Evolutionary conservation across 768 basidiomycete genomes (phyloP).

Genomic region (Macrolepiota dolichaula): DNA sequence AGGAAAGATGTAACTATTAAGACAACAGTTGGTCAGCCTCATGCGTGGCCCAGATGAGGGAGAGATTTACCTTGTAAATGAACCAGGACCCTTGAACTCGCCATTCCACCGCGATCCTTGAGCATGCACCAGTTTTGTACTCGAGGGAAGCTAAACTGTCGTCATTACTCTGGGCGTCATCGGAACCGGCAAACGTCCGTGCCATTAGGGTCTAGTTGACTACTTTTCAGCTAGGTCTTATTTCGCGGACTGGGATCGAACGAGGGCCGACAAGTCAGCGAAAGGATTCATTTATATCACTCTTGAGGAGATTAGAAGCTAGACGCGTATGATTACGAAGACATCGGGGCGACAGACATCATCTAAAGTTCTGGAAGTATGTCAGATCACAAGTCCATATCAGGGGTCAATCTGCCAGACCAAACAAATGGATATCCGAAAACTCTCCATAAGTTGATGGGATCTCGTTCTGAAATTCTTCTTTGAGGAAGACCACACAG

Average conservation of each 20-base stretch:
- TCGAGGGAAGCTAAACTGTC: neutral
- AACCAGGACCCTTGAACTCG: conserved; percentile 2
- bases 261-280: neutral
- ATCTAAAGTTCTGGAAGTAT: conserved; percentile 46
- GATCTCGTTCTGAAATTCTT: conserved; percentile 24
- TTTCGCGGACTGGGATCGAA: conserved; percentile 8
- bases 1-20: conserved; percentile 15
- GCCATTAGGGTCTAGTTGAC: conserved; percentile 1
- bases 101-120: neutral
- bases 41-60: conserved; percentile 8
- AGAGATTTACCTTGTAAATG: conserved; percentile 14
- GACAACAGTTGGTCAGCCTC: conserved; percentile 3
- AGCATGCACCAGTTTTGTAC: neutral
- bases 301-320: conserved; percentile 22
- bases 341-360: conserved; percentile 29
- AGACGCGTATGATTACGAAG: conserved; percentile 18
- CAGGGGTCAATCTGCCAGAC: conserved; percentile 38
- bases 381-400: conserved; percentile 42
- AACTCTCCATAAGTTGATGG: conserved; percentile 22
- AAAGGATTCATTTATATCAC: conserved; percentile 38
- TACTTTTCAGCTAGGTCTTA: neutral
- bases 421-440: conserved; percentile 35
- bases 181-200: conserved; percentile 3
- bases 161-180: conserved; percentile 7
- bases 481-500: conserved; percentile 36